Conservation (phyloP, 768 basidiomycete species). For the Mycena rosella region DNA sequence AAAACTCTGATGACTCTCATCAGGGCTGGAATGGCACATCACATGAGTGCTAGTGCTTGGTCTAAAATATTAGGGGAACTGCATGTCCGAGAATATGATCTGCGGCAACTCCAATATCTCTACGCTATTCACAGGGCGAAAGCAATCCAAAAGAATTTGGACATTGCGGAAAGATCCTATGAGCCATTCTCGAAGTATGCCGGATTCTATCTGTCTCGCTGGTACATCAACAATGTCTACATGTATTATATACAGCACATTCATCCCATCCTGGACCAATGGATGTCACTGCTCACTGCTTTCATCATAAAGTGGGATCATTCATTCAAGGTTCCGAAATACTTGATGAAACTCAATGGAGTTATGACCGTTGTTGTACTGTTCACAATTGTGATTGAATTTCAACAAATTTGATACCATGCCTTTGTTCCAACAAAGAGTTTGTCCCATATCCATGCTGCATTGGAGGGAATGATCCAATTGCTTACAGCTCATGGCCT, state of each 20-base stretch:
- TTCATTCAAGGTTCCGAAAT: background rate
- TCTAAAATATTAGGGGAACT: constrained; percentile 33
- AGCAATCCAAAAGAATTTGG: background rate
- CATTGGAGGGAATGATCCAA: background rate
- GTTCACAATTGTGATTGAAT: constrained; percentile 37
- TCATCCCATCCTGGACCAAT: background rate
- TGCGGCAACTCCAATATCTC: constrained; percentile 33
- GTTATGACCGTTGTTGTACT: constrained; percentile 6
- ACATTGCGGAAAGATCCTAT: background rate
- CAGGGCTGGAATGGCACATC: constrained; percentile 29
- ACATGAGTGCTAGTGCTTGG: constrained; percentile 31
- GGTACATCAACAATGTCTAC: background rate
- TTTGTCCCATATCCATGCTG: constrained; percentile 25
- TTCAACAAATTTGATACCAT: constrained; percentile 29
- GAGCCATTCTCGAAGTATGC: constrained; percentile 21
- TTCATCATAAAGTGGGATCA: background rate
- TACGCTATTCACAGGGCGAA: constrained; percentile 10
- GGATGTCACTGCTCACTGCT: background rate
- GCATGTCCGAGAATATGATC: constrained; percentile 33
- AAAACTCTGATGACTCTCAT: constrained; percentile 36
- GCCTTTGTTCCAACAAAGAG: constrained; percentile 31
- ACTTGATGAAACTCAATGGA: background rate
- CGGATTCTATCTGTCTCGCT: background rate
- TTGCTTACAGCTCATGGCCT: background rate
- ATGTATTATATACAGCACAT: constrained; percentile 28